Base-by-base conservation (phyloP, 768 basidiomycete species). In the Kwoniella europaea region DNA sequence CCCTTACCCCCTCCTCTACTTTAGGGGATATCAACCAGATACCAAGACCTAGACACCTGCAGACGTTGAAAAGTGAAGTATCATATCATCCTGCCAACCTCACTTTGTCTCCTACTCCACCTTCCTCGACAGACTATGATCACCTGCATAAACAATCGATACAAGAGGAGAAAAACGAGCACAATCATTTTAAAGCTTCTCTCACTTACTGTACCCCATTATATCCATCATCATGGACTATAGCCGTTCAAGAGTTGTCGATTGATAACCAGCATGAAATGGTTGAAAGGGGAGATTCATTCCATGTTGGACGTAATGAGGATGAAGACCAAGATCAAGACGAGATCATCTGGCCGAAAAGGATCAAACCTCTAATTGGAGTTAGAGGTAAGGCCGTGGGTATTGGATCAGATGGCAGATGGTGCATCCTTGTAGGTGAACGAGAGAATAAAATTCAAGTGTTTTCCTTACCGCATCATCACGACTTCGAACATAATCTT, bases 161-260 rank as follows among this genome's bases (percentile, higher is more conserved):
- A 10, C 12, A 43, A 7, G 35, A 59, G 10, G 66, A 67, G 22
- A 56, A 44, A 10, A 22, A 65, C 18, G 59, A 68, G 15, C n/a
- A 55, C 2, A 41, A 64, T 7, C 44, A 63, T 12, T 82, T 74
- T 59, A 74, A 74, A 10, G 80, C 75, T 0, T 70, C 75, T 50
- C 60, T 83, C 62, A 82, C 81, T 12, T 83, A 82, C 57, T 79
- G 78, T 29, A 77, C 79, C 5, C 81, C 82, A 6, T 63, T 83
- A 1, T 83, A 83, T 53, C 82, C 82, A 2, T 58, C 76, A 3
- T 79, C 81, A 24, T 83, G 82, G 82, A 83, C 81, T 5, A 69
- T 82, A 3, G 80, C 82, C 0, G 79, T 82, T 1, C 82, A 83
- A 67, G 80, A 82, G 63, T 73, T 83, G 52, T 57, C 60, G 6